Evolutionary conservation across 257 asterid species (phyloP).

Genomic region (Penstemon barbatus): DNA sequence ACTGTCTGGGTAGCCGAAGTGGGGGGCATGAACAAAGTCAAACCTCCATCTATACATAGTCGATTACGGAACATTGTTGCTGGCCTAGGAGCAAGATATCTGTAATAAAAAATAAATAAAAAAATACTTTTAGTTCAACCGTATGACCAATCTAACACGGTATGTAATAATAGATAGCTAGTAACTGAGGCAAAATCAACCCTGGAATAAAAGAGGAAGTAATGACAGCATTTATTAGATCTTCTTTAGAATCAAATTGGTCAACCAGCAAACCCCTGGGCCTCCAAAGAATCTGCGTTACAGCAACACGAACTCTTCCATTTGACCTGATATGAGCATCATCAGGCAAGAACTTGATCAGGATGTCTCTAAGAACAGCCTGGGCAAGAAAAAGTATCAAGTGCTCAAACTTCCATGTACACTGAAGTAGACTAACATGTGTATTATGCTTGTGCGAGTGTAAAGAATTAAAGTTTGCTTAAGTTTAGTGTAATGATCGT

Average conservation of each 20-base stretch:
- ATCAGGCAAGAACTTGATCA: constrained; percentile 69
- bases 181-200: constrained; percentile 34
- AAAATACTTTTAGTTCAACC: constrained; percentile 23
- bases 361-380: constrained; percentile 91
- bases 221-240: constrained; percentile 83
- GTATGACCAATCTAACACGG: constrained; percentile 13
- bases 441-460: background rate
- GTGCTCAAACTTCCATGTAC: constrained; percentile 18
- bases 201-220: constrained; percentile 97
- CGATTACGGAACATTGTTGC: constrained; percentile 85
- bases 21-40: constrained; percentile 96
- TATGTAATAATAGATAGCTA: background rate
- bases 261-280: constrained; percentile 92
- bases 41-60: constrained; percentile 84
- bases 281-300: constrained; percentile 93
- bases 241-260: constrained; percentile 92
- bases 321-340: constrained; percentile 81
- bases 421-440: background rate
- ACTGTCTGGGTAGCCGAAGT: constrained; percentile 92
- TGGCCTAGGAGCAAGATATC: constrained; percentile 98
- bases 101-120: constrained; percentile 24
- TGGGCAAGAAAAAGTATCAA: constrained; percentile 33
- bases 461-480: too few species aligned
- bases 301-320: constrained; percentile 98
- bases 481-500: too few species aligned